Percentiles rank a stretch among this genome's conserved stretches.
Evolutionary conservation across 2,329 filamentous ascomycete genomes (phyloP).

Genomic region (Thermothelomyces thermophilus): DNA sequence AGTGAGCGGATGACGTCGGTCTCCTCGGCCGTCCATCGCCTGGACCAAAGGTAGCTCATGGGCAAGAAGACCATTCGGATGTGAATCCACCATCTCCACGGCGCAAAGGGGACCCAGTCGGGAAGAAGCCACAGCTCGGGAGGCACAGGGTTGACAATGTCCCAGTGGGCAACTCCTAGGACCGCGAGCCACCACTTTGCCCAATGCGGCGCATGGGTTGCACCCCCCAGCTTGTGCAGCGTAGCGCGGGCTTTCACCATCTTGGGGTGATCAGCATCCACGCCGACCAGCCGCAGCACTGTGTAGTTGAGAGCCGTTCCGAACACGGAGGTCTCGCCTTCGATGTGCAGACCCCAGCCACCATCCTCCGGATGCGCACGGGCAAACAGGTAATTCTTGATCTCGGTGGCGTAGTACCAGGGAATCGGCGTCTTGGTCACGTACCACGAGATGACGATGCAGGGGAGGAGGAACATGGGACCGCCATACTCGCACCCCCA

Average conservation of each 20-base stretch:
- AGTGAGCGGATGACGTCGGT: conserved; percentile 67
- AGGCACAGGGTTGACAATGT: conserved; percentile 88
- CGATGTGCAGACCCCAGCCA: conserved; percentile 96
- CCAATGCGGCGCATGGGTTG: conserved; percentile 83
- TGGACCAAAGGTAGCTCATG: conserved; percentile 87
- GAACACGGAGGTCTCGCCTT: conserved; percentile 86
- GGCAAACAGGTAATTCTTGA: conserved; percentile 85
- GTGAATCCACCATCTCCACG: conserved; percentile 97
- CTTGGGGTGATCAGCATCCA: conserved; percentile 71
- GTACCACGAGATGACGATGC: conserved; percentile 79
- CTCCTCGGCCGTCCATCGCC: conserved; percentile 68
- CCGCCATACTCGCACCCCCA: conserved; percentile 98
- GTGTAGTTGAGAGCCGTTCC: conserved; percentile 88
- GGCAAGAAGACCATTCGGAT: conserved; percentile 94
- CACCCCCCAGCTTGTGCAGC: conserved; percentile 80
- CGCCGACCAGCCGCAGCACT: conserved; percentile 71
- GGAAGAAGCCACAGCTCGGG: conserved; percentile 91
- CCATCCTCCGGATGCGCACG: conserved; percentile 80
- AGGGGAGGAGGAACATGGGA: conserved; percentile 89
- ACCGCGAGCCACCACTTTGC: conserved; percentile 92
- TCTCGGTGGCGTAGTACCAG: conserved; percentile 72
- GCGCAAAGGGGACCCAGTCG: conserved; percentile 82
- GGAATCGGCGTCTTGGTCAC: conserved; percentile 83
- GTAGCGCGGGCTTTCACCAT: conserved; percentile 80
- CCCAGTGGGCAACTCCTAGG: conserved; percentile 78